Evolutionary conservation across 2,329 filamentous ascomycete genomes (phyloP).

Genomic region (Phoma sp.): DNA sequence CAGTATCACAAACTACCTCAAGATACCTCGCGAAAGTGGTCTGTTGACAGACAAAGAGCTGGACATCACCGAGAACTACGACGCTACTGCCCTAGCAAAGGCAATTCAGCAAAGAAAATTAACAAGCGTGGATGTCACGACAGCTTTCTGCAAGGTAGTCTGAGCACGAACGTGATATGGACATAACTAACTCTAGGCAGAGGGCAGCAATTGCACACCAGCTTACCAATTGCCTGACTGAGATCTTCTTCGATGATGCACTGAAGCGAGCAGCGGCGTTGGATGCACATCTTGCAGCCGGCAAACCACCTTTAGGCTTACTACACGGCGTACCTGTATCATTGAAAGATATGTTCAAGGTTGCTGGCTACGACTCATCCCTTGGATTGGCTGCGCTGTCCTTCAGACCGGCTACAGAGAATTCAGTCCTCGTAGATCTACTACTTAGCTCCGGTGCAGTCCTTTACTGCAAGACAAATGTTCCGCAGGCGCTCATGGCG

Average conservation of each 20-base stretch:
- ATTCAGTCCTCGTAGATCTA: slow-evolving; percentile 53
- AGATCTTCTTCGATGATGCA: slow-evolving; percentile 49
- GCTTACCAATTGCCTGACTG: slow-evolving; percentile 53
- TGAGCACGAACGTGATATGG: not conserved
- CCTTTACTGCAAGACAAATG: slow-evolving; percentile 62
- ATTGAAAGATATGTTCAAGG: slow-evolving; percentile 59
- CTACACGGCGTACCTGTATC: slow-evolving; percentile 58
- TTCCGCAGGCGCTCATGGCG: slow-evolving; percentile 62
- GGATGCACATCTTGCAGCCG: slow-evolving; percentile 51
- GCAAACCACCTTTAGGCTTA: slow-evolving; percentile 52
- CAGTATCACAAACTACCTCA: slow-evolving; percentile 44
- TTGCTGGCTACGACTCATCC: slow-evolving; percentile 54
- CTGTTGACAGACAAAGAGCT: slow-evolving; percentile 61
- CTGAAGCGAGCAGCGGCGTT: slow-evolving; percentile 45
- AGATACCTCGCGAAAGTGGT: slow-evolving; percentile 61
- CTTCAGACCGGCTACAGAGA: slow-evolving; percentile 51
- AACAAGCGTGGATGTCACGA: slow-evolving; percentile 48
- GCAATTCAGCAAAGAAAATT: slow-evolving; percentile 46
- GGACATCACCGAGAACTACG: slow-evolving; percentile 63
- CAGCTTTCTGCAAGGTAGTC: slow-evolving; percentile 54
- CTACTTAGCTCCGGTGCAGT: slow-evolving; percentile 58
- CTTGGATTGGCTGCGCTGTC: slow-evolving; percentile 53
- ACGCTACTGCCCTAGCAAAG: slow-evolving; percentile 52
- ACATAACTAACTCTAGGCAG: slow-evolving; percentile 22
- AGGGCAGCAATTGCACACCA: slow-evolving; percentile 58